Conservation (phyloP, 2,329 filamentous ascomycete species). For the Epicoccum nigrum region DNA sequence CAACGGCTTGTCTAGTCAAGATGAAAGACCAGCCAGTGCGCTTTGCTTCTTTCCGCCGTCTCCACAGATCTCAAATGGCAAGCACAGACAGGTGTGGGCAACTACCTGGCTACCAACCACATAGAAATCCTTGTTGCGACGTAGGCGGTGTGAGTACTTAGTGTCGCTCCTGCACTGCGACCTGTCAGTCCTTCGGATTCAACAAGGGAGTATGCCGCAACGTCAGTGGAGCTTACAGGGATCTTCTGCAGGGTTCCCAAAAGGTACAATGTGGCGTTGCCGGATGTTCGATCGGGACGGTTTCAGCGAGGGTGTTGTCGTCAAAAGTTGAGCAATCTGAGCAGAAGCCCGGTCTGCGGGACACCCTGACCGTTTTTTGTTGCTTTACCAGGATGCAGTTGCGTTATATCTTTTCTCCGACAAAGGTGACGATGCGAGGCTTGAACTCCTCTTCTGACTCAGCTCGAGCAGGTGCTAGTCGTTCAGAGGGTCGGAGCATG, state of each 20-base stretch:
- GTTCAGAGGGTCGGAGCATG: slow-evolving; percentile 41
- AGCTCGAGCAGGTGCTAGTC: slow-evolving; percentile 12
- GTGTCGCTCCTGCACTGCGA: slow-evolving; percentile 35
- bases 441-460: slow-evolving; percentile 1
- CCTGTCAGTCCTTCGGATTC: slow-evolving; percentile 43
- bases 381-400: slow-evolving; percentile 18
- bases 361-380: slow-evolving; percentile 19
- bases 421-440: neutral
- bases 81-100: slow-evolving; percentile 43
- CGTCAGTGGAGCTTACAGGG: slow-evolving; percentile 45
- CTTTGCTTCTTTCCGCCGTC: slow-evolving; percentile 48
- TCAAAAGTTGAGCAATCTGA: slow-evolving; percentile 40
- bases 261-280: slow-evolving; percentile 44
- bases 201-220: slow-evolving; percentile 37
- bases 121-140: slow-evolving; percentile 37
- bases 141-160: slow-evolving; percentile 36
- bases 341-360: slow-evolving; percentile 35
- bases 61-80: slow-evolving; percentile 46
- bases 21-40: slow-evolving; percentile 34
- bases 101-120: slow-evolving; percentile 30
- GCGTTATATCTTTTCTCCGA: neutral
- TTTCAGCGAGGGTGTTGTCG: slow-evolving; percentile 39
- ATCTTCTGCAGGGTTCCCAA: slow-evolving; percentile 41
- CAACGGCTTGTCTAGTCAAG: slow-evolving; percentile 38
- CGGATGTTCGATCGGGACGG: slow-evolving; percentile 40